Conservation (phyloP, 176 grass and related monocot species). For the Aegilops sharonensis region DNA sequence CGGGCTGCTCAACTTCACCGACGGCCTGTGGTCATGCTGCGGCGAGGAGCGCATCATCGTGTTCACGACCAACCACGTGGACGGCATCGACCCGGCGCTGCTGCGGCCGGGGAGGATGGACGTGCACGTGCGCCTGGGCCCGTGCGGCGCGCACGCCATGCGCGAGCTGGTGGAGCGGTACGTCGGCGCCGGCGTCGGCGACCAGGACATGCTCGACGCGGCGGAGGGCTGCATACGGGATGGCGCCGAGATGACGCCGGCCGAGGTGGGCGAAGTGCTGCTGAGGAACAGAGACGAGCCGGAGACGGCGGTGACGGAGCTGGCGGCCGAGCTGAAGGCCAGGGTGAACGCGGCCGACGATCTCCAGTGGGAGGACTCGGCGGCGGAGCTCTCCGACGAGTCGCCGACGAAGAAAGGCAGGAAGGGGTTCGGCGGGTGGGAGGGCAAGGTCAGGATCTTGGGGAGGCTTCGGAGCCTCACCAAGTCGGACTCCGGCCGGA, state of each 20-base stretch:
- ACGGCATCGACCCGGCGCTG: constrained; percentile 83
- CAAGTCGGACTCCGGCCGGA: constrained; percentile 83
- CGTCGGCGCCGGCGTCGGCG: constrained; percentile 37
- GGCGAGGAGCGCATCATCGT: constrained; percentile 92
- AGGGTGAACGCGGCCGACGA: constrained; percentile 32
- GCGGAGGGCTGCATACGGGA: constrained; percentile 49
- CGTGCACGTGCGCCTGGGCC: constrained; percentile 79
- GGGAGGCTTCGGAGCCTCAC: constrained; percentile 85
- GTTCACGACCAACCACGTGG: constrained; percentile 95
- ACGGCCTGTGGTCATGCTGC: constrained; percentile 97
- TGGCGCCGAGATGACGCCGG: constrained; percentile 90
- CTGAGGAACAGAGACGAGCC: constrained; percentile 79
- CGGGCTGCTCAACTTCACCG: constrained; percentile 92
- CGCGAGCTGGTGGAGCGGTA: constrained; percentile 71
- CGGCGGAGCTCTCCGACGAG: constrained; percentile 65
- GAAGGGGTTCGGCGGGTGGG: constrained; percentile 69
- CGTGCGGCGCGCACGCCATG: constrained; percentile 71
- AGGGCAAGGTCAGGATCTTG: constrained; percentile 79
- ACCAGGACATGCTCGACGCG: constrained; percentile 54
- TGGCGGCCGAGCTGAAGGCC: constrained; percentile 62
- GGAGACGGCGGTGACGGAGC: constrained; percentile 60
- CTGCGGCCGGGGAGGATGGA: constrained; percentile 92
- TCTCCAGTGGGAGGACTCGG: constrained; percentile 55
- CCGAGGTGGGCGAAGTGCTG: constrained; percentile 87
- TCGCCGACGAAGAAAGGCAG: constrained; percentile 72